Percentiles rank a stretch among this genome's conserved stretches.
Conservation (phyloP, 331 rosid species). For the Saraca asoca region DNA sequence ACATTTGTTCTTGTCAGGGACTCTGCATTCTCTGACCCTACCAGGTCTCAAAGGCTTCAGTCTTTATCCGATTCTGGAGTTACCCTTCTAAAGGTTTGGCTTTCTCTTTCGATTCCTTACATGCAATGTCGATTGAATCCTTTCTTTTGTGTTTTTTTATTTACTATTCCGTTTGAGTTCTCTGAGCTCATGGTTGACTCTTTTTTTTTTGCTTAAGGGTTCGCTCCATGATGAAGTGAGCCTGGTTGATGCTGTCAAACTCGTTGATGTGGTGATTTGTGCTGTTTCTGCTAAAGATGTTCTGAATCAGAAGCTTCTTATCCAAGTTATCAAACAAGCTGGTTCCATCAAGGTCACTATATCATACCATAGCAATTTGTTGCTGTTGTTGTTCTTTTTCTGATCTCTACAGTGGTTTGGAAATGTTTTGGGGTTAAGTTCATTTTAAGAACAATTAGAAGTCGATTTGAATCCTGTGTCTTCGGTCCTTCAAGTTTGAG, state of each 20-base stretch:
- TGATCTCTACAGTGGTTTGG: slow-evolving; percentile 1
- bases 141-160: neutral
- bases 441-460: slow-evolving; percentile 2
- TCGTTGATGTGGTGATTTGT: slow-evolving; percentile 77
- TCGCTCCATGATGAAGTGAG: slow-evolving; percentile 70
- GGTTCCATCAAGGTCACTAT: slow-evolving; percentile 58
- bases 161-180: neutral
- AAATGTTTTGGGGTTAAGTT: neutral
- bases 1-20: slow-evolving; percentile 68
- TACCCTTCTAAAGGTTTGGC: slow-evolving; percentile 51
- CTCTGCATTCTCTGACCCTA: slow-evolving; percentile 56
- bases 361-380: neutral
- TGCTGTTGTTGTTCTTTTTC: neutral
- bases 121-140: neutral
- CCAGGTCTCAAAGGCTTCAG: slow-evolving; percentile 49
- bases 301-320: slow-evolving; percentile 62
- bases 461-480: neutral
- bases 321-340: slow-evolving; percentile 58
- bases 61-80: slow-evolving; percentile 61
- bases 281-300: slow-evolving; percentile 61
- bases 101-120: neutral
- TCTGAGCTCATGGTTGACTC: no score
- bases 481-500: neutral
- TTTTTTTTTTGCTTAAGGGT: slow-evolving; percentile 46
- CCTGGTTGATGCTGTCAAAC: slow-evolving; percentile 57